Percentiles rank a stretch among this genome's conserved stretches.
These are phyloP conservation scores for Psilocybe cyanescens DNA, from an alignment of 768 basidiomycete genomes.

Conservation along the genomic window DNA sequence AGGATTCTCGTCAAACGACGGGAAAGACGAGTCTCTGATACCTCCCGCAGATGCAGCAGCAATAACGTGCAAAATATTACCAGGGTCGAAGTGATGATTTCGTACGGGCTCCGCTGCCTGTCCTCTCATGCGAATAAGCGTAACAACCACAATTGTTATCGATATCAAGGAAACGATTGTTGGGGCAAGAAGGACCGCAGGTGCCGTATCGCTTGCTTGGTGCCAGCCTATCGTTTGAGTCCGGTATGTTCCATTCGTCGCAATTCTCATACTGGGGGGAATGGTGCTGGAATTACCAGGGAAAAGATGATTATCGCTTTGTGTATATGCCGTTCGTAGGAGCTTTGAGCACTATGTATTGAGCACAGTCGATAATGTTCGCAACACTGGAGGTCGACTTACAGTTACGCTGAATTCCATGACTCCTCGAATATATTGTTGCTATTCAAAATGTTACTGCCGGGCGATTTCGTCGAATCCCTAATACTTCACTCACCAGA, in stretches of 20 bases:
- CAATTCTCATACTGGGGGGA: conserved; percentile 19
- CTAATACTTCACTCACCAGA: conserved; percentile 12
- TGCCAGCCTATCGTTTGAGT: conserved; percentile 26
- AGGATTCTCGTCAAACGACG: conserved; percentile 17
- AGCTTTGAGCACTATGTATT: conserved; percentile 10
- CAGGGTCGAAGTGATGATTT: conserved; percentile 24
- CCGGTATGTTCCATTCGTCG: conserved; percentile 21
- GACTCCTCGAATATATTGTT: conserved; percentile 23
- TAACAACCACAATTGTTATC: conserved; percentile 18
- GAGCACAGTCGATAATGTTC: not conserved
- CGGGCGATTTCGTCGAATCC: not conserved
- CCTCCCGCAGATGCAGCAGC: conserved; percentile 24
- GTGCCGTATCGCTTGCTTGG: conserved; percentile 19
- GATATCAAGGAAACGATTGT: conserved; percentile 21
- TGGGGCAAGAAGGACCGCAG: conserved; percentile 23
- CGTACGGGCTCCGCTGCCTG: not conserved
- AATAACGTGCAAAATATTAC: conserved; percentile 23
- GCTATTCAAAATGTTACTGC: conserved; percentile 5
- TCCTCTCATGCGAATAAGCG: conserved; percentile 5
- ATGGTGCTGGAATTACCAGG: conserved; percentile 15
- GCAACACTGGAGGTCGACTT: not conserved
- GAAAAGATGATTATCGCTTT: conserved; percentile 18
- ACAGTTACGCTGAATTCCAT: conserved; percentile 27
- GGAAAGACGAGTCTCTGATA: conserved; percentile 16
- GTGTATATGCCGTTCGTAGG: conserved; percentile 24